Percentiles rank a stretch among this genome's conserved stretches.
These are phyloP conservation scores for Plenodomus lindquistii DNA, from an alignment of 2,329 filamentous ascomycete species.

Conservation along the genomic window DNA sequence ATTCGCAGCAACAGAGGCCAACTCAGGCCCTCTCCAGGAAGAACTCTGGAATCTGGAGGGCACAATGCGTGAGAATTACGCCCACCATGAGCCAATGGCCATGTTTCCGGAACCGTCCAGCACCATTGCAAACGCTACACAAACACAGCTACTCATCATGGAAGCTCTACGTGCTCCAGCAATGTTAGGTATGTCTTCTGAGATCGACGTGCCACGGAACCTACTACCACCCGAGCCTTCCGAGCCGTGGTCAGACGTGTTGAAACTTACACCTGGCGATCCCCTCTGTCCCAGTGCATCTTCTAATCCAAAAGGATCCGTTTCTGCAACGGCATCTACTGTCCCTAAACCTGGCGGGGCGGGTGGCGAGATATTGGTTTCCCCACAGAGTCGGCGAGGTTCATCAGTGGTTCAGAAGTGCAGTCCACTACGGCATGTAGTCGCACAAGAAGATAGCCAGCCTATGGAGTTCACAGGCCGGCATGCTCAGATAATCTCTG, in stretches of 20 bases:
- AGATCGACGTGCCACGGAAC: constrained; percentile 13
- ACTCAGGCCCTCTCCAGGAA: constrained; percentile 3
- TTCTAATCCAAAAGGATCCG: constrained; percentile 6
- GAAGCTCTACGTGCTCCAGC: constrained; percentile 36
- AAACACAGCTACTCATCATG: constrained; percentile 47
- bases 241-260: constrained; percentile 43
- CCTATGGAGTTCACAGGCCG: neutral
- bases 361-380: neutral
- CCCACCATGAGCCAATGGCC: constrained; percentile 44
- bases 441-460: neutral
- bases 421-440: constrained; percentile 9
- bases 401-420: constrained; percentile 7
- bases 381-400: constrained; percentile 7
- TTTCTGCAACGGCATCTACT: neutral
- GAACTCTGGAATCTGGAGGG: constrained; percentile 31
- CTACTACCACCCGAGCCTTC: constrained; percentile 33
- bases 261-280: constrained; percentile 26
- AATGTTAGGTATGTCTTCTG: constrained; percentile 27
- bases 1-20: neutral
- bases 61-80: constrained; percentile 43
- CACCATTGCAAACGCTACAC: constrained; percentile 48
- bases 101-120: constrained; percentile 49
- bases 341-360: neutral
- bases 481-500: neutral
- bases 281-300: constrained; percentile 14